phyloP scores from a whole-genome alignment of 2,329 filamentous ascomycete species.

The Cladosporium velox region DNA sequence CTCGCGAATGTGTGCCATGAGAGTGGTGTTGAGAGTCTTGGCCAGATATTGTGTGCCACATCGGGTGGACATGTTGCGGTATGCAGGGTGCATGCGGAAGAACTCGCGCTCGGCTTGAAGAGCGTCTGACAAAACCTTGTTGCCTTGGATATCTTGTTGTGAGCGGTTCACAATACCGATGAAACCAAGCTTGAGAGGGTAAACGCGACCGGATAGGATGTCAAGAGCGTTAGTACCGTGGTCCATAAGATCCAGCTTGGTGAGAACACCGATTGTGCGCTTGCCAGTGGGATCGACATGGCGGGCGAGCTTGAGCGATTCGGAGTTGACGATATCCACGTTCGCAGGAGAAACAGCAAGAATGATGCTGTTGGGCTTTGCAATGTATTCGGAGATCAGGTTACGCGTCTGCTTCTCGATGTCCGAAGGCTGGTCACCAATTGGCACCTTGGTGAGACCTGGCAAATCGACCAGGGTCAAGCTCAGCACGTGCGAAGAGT shows the following conservation, averaged over 20 bases:
- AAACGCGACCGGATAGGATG: slow-evolving; percentile 95
- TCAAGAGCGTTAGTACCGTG: slow-evolving; percentile 97
- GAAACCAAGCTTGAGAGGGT: slow-evolving; percentile 94
- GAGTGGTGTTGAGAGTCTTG: slow-evolving; percentile 89
- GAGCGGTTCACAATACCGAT: slow-evolving; percentile 98
- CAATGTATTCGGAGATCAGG: slow-evolving; percentile 96
- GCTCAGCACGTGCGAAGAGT: slow-evolving; percentile 94
- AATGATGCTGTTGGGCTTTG: slow-evolving; percentile 97
- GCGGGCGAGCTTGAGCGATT: slow-evolving; percentile 91
- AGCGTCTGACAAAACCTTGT: slow-evolving; percentile 91
- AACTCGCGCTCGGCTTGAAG: slow-evolving; percentile 89
- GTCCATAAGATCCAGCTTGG: slow-evolving; percentile 97
- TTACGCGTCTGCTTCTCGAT: slow-evolving; percentile 98
- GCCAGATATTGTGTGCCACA: slow-evolving; percentile 94
- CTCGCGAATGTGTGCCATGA: slow-evolving; percentile 96
- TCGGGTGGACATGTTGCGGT: slow-evolving; percentile 89
- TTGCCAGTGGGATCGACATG: slow-evolving; percentile 95
- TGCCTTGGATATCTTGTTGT: slow-evolving; percentile 95
- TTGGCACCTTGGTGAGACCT: slow-evolving; percentile 93
- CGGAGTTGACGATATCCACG: slow-evolving; percentile 97
- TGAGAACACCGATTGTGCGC: slow-evolving; percentile 93
- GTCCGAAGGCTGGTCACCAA: slow-evolving; percentile 94
- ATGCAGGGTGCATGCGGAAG: slow-evolving; percentile 95
- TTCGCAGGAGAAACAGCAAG: slow-evolving; percentile 96
- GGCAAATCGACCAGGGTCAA: slow-evolving; percentile 94